Evolutionary conservation across 2,329 filamentous ascomycete species (phyloP), one percentile per base, ranked within the genome.

Genomic region (Conoideocrella luteorostrata): DNA sequence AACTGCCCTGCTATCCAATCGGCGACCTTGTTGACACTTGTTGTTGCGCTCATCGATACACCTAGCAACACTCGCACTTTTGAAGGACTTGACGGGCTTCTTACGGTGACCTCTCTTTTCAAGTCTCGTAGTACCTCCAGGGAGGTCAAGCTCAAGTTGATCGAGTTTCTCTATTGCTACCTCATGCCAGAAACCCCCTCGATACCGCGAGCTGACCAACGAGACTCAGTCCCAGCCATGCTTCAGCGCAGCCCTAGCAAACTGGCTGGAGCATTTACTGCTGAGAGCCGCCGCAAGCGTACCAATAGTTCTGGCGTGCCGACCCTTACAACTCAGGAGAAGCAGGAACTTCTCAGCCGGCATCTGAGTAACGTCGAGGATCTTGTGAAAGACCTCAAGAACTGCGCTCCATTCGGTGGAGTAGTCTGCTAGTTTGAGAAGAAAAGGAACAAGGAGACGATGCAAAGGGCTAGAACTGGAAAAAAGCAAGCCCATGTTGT

Each of bases 101-200:
- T 95, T 32, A 93, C 89, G 2, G 82, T 97, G 36, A 95, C 91
- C 2, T 91, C 86, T 9, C 77, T 97, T 39, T 96, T 97, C 78
- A 95, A 94, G 65, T 86, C 85, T 50, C 82, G 88, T 48, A 80
- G 82, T 52, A 96, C 91, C 4, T 82, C 82, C 20, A 82, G 88
- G 49, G 87, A 91, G 56, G 90, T 97, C 52, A 96, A 95, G 70
- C 78, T 95, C 59, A 93, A 95, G 64, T 80, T 95, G n/a, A 84
- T 96, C 54, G 93, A 97, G 65, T 97, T 97, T 61, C 70, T 98
- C 41, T 97, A 97, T 72, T 97, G 97, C 66, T 98, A 97, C 65
- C 82, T 98, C 54, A 95, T 97, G 84, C 90, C 91, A 40, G 93
- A 98, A 67, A 80, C 78, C 1, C 82, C 75, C 35, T 69, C 75